Conservation (phyloP, 148 eudicot species). For the Drosera capensis region DNA sequence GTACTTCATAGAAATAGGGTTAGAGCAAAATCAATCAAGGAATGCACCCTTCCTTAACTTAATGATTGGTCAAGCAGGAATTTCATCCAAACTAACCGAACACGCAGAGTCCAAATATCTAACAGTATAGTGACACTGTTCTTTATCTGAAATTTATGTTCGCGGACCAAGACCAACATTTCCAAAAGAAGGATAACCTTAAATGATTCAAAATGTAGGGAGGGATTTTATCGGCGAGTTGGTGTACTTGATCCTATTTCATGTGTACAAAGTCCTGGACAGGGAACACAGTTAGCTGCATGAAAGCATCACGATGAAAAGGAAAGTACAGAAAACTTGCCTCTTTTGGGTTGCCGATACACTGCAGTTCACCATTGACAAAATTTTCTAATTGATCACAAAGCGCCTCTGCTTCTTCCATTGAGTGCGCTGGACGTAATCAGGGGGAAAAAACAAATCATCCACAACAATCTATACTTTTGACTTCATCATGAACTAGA, state of each 20-base stretch:
- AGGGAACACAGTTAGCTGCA: background rate
- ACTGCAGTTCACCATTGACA: constrained; percentile 18
- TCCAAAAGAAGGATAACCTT: too few species aligned
- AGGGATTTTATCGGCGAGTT: too few species aligned
- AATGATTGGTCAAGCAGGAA: too few species aligned
- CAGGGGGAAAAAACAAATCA: background rate
- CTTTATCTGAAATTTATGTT: too few species aligned
- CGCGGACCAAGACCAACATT: too few species aligned
- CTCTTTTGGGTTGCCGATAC: constrained; percentile 29
- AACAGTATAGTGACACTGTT: too few species aligned
- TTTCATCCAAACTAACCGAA: too few species aligned
- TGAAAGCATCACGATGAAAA: background rate
- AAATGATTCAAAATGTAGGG: too few species aligned
- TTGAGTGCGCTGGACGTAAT: constrained; percentile 16
- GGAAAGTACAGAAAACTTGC: constrained; percentile 4
- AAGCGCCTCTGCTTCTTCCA: constrained; percentile 31
- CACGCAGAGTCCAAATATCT: too few species aligned
- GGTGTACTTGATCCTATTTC: background rate
- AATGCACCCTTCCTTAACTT: too few species aligned
- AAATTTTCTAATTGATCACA: constrained; percentile 24
- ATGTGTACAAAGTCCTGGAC: background rate
- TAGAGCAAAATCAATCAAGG: too few species aligned
- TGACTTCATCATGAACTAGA: background rate
- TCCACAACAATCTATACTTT: background rate
- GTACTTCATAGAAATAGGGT: too few species aligned